A percentile compares a stretch with the other conserved stretches of the same genome.
These are phyloP conservation scores for Venturia effusa DNA, from an alignment of 2,329 filamentous ascomycete species.

Conservation along the genomic window DNA sequence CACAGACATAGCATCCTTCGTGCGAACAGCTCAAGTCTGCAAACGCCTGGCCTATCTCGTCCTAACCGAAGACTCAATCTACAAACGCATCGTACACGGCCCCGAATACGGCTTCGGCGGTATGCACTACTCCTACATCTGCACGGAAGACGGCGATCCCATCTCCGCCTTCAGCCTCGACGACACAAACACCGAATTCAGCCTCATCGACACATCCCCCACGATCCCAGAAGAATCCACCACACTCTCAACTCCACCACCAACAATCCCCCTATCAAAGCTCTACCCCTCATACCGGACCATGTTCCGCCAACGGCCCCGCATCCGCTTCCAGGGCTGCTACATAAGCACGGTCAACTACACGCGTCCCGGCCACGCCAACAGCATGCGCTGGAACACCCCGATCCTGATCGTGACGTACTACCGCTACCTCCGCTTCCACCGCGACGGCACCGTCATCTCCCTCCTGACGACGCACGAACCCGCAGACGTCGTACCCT, in stretches of 20 bases:
- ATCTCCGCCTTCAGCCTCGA: slow-evolving; percentile 15
- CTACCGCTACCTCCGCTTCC: slow-evolving; percentile 93
- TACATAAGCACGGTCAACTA: slow-evolving; percentile 98
- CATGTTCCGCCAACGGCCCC: slow-evolving; percentile 74
- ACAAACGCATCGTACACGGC: slow-evolving; percentile 65
- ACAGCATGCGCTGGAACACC: slow-evolving; percentile 61
- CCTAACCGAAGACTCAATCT: slow-evolving; percentile 72
- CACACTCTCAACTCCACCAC: slow-evolving; percentile 14
- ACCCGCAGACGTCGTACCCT: slow-evolving; percentile 76
- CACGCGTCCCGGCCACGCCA: slow-evolving; percentile 66
- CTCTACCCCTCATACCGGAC: slow-evolving; percentile 37
- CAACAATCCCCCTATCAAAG: slow-evolving; percentile 24
- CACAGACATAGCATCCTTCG: slow-evolving; percentile 65
- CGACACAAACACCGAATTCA: slow-evolving; percentile 14
- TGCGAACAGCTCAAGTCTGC: slow-evolving; percentile 68
- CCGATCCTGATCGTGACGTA: slow-evolving; percentile 96
- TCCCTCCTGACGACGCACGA: slow-evolving; percentile 72
- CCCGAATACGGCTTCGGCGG: slow-evolving; percentile 64
- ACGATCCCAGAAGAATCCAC: slow-evolving; percentile 14
- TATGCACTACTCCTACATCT: slow-evolving; percentile 74
- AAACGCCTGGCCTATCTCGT: slow-evolving; percentile 80
- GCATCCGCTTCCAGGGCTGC: slow-evolving; percentile 86
- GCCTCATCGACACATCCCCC: slow-evolving; percentile 7
- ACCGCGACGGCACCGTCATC: slow-evolving; percentile 76
- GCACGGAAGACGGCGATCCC: slow-evolving; percentile 42